phyloP scores from a whole-genome alignment of 768 basidiomycete species.

The Termitomyces sp. region DNA sequence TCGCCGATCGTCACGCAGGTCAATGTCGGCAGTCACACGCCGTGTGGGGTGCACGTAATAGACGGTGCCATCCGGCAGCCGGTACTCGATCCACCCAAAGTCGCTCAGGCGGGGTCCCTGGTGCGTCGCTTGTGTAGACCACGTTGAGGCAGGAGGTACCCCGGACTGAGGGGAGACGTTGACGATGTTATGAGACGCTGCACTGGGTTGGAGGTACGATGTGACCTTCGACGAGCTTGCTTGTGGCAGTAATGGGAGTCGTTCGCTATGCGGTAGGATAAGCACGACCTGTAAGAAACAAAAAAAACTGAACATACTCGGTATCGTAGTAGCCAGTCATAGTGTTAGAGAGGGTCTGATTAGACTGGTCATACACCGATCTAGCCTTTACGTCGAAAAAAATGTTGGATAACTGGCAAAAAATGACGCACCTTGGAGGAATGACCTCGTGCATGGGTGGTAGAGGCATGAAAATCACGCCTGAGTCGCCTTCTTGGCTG shows the following conservation, averaged over 20 bases:
- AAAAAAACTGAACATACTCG: constrained; percentile 23
- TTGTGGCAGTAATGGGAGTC: constrained; percentile 44
- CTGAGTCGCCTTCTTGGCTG: constrained; percentile 20
- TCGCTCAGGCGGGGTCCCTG: constrained; percentile 35
- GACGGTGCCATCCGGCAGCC: constrained; percentile 65
- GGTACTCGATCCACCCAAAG: constrained; percentile 73
- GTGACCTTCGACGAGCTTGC: constrained; percentile 23
- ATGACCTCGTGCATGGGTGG: constrained; percentile 39
- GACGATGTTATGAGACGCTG: constrained; percentile 14
- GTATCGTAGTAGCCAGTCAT: constrained; percentile 18
- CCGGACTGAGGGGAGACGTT: constrained; percentile 21
- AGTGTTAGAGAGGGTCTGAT: constrained; percentile 14
- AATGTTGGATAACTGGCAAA: background rate
- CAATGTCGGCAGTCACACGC: constrained; percentile 66
- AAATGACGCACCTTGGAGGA: constrained; percentile 21
- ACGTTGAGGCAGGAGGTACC: constrained; percentile 12
- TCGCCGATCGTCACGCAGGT: constrained; percentile 49
- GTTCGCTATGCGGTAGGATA: constrained; percentile 37
- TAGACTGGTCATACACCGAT: constrained; percentile 19
- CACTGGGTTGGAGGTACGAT: constrained; percentile 25
- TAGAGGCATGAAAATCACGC: constrained; percentile 36
- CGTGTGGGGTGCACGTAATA: constrained; percentile 69
- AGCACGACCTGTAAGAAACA: background rate
- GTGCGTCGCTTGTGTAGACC: constrained; percentile 19
- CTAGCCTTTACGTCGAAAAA: constrained; percentile 6